phyloP scores from a whole-genome alignment of 805 yeast species.

The Candida dajiaensis region DNA sequence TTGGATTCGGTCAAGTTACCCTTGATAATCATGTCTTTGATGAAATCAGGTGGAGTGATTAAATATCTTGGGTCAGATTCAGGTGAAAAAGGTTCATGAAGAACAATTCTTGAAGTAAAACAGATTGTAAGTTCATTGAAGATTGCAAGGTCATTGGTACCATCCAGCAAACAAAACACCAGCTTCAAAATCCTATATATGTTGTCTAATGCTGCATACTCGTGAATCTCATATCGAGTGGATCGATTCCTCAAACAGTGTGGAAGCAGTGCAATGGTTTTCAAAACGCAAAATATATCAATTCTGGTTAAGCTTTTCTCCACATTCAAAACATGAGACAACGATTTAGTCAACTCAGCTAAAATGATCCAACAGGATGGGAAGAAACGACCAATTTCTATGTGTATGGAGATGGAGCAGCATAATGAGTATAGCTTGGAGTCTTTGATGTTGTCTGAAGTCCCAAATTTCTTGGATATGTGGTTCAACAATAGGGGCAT shows the following conservation, averaged over 20 bases:
- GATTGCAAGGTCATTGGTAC: constrained; percentile 12
- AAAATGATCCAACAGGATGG: constrained; percentile 17
- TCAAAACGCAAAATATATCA: constrained; percentile 16
- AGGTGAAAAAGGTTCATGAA: constrained; percentile 6
- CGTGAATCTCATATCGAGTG: constrained; percentile 12
- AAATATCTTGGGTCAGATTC: constrained; percentile 8
- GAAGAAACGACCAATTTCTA: constrained; percentile 6
- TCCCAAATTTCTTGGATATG: constrained; percentile 3
- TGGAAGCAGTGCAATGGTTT: constrained; percentile 12
- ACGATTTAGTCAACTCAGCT: constrained; percentile 8
- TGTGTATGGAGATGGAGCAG: constrained; percentile 15
- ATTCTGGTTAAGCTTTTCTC: constrained; percentile 12
- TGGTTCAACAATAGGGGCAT: constrained; percentile 4
- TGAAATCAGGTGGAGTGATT: constrained; percentile 12
- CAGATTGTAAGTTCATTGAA: constrained; percentile 9
- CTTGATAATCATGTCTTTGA: constrained; percentile 11
- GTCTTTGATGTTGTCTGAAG: constrained; percentile 6
- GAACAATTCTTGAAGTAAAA: constrained; percentile 8
- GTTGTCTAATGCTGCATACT: constrained; percentile 9
- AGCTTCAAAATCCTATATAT: constrained; percentile 9
- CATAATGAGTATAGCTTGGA: constrained; percentile 17
- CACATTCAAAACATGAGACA: constrained; percentile 4
- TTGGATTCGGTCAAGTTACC: constrained; percentile 13
- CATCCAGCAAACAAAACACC: constrained; percentile 10
- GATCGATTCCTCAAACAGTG: constrained; percentile 11